Percentiles rank a stretch among this genome's conserved stretches.
These are phyloP conservation scores for Lactarius sanguifluus DNA, from an alignment of 768 basidiomycete species.

Conservation along the genomic window DNA sequence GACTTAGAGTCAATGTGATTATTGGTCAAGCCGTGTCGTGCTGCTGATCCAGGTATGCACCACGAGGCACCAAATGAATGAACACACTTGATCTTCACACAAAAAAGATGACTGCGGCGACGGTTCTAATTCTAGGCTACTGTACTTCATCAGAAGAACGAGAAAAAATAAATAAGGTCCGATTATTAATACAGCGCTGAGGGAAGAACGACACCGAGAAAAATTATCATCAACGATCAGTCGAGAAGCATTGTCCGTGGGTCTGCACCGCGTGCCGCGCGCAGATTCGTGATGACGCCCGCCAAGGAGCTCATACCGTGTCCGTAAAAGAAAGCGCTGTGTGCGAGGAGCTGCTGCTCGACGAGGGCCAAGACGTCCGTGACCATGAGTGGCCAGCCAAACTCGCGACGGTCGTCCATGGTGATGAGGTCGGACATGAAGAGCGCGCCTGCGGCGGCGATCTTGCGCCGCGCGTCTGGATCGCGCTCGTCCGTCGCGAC, in stretches of 20 bases:
- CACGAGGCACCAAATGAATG: not conserved
- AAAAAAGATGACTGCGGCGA: not conserved
- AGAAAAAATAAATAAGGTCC: too few species aligned
- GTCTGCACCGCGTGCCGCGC: conserved; percentile 41
- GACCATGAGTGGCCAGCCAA: conserved; percentile 45
- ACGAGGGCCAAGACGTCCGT: conserved; percentile 45
- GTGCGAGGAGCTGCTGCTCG: conserved; percentile 42
- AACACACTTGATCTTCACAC: not conserved
- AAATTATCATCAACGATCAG: conserved; percentile 27
- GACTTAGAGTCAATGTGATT: not conserved
- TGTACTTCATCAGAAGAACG: too few species aligned
- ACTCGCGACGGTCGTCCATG: conserved; percentile 39
- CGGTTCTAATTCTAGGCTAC: not conserved
- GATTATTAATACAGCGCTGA: too few species aligned
- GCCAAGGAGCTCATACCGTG: conserved; percentile 42
- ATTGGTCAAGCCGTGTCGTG: not conserved
- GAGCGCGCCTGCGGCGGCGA: conserved; percentile 41
- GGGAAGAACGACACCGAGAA: not conserved
- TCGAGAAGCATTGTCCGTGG: conserved; percentile 39
- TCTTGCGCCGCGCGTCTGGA: conserved; percentile 35
- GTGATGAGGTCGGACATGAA: conserved; percentile 46
- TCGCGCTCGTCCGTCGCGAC: conserved; percentile 47
- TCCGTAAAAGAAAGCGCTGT: conserved; percentile 41
- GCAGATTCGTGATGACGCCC: conserved; percentile 42
- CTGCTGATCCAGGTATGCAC: not conserved